Conservation (phyloP, 805 yeast genomes). For the Wickerhamomyces ciferrii region DNA sequence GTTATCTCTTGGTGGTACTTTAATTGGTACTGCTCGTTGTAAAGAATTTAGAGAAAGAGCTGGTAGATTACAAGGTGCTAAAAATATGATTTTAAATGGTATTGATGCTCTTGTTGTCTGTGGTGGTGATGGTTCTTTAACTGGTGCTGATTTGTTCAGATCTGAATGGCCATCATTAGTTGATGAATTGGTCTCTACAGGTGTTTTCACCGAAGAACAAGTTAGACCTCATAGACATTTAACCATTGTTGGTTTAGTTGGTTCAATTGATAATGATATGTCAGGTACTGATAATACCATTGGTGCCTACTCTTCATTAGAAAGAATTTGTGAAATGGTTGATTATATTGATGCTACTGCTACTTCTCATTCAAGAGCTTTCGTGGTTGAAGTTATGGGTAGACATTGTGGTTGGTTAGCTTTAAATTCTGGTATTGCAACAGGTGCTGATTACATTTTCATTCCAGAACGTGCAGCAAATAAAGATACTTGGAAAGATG, state of each 20-base stretch:
- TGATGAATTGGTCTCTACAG: conserved; percentile 56
- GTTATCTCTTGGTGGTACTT: conserved; percentile 90
- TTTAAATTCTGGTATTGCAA: conserved; percentile 93
- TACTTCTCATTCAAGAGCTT: conserved; percentile 93
- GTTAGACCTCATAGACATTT: conserved; percentile 60
- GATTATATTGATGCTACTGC: conserved; percentile 98
- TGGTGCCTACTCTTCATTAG: conserved; percentile 93
- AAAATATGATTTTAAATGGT: conserved; percentile 78
- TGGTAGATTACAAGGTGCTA: conserved; percentile 82
- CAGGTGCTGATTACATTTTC: conserved; percentile 91
- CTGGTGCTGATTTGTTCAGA: conserved; percentile 95
- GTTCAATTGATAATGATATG: conserved; percentile 98
- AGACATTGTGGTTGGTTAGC: conserved; percentile 99
- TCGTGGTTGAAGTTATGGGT: conserved; percentile 98
- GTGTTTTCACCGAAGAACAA: conserved; percentile 53
- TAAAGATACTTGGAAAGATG: conserved; percentile 70
- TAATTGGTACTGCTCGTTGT: conserved; percentile 95
- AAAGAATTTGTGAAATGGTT: conserved; percentile 87
- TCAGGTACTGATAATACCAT: conserved; percentile 94
- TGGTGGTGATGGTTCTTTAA: conserved; percentile 98
- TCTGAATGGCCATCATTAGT: conserved; percentile 91
- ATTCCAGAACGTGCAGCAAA: conserved; percentile 92
- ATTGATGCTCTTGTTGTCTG: conserved; percentile 94
- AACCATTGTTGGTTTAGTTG: conserved; percentile 91
- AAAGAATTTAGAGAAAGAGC: conserved; percentile 76